Evolutionary conservation across 371 early-diverging fungal species (phyloP).

Genomic region (Blastocladiella emersonii): DNA sequence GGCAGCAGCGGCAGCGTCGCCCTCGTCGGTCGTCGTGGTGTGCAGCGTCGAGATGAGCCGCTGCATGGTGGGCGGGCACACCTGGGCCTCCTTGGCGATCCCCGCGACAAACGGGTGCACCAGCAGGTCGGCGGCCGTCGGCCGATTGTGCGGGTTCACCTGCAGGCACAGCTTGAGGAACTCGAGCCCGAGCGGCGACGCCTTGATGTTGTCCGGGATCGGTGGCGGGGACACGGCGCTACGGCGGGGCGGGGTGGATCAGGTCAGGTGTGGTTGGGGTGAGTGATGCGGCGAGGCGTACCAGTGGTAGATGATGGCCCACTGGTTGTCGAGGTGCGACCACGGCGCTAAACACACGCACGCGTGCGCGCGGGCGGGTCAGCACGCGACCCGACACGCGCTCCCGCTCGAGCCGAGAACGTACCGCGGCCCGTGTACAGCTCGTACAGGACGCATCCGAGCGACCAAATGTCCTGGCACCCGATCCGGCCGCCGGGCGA

Average conservation of each 20-base stretch:
- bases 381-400: background rate
- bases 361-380: background rate
- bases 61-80: background rate
- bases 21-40: too few species aligned
- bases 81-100: constrained; percentile 4
- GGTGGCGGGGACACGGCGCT: constrained; percentile 19
- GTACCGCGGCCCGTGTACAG: constrained; percentile 77
- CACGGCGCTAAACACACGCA: constrained; percentile 40
- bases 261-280: constrained; percentile 27
- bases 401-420: background rate
- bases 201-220: constrained; percentile 18
- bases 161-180: constrained; percentile 69
- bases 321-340: constrained; percentile 81
- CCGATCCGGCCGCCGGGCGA: constrained; percentile 20
- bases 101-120: constrained; percentile 36
- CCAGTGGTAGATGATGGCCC: constrained; percentile 84
- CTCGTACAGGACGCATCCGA: constrained; percentile 88
- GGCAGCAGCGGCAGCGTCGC: too few species aligned
- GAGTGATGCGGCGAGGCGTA: constrained; percentile 28
- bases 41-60: background rate
- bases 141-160: constrained; percentile 54
- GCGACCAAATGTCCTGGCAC: constrained; percentile 85
- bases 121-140: constrained; percentile 58
- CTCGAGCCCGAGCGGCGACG: constrained; percentile 48
- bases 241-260: constrained; percentile 6